These are phyloP conservation scores for Xerocomus potaroensis DNA, from an alignment of 768 basidiomycete species.

Conservation along the genomic window DNA sequence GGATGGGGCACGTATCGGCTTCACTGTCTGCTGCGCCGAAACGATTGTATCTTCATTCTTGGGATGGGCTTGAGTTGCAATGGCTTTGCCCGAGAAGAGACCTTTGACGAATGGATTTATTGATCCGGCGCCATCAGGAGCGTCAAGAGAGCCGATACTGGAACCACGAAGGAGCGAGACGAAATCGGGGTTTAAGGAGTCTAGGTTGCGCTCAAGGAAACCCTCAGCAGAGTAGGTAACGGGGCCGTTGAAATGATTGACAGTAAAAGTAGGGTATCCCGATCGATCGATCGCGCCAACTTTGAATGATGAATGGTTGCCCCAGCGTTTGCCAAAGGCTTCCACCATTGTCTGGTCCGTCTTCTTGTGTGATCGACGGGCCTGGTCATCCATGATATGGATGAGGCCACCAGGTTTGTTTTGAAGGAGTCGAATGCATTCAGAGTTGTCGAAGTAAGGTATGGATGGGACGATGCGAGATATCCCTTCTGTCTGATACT, in stretches of 20 bases:
- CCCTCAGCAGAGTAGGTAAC: conserved; percentile 89
- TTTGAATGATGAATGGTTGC: conserved; percentile 90
- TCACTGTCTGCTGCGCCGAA: conserved; percentile 86
- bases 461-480: conserved; percentile 61
- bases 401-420: conserved; percentile 87
- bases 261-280: conserved; percentile 82
- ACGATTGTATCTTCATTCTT: conserved; percentile 94
- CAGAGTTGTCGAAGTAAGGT: conserved; percentile 86
- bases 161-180: conserved; percentile 81
- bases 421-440: conserved; percentile 83
- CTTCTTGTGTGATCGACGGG: conserved; percentile 80
- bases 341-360: conserved; percentile 93
- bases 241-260: conserved; percentile 88
- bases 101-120: conserved; percentile 90
- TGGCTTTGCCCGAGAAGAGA: conserved; percentile 82
- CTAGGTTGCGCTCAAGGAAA: conserved; percentile 86
- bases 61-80: conserved; percentile 90
- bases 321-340: conserved; percentile 92
- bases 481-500: conserved; percentile 83
- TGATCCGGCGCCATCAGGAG: conserved; percentile 69
- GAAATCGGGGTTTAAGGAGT: conserved; percentile 90
- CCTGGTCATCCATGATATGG: conserved; percentile 98
- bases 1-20: conserved; percentile 92
- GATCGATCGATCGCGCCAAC: conserved; percentile 67
- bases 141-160: conserved; percentile 31